A percentile compares a stretch with the other conserved stretches of the same genome.
Evolutionary conservation across 176 grass and related monocot species (phyloP).

Genomic region (Canna indica): DNA sequence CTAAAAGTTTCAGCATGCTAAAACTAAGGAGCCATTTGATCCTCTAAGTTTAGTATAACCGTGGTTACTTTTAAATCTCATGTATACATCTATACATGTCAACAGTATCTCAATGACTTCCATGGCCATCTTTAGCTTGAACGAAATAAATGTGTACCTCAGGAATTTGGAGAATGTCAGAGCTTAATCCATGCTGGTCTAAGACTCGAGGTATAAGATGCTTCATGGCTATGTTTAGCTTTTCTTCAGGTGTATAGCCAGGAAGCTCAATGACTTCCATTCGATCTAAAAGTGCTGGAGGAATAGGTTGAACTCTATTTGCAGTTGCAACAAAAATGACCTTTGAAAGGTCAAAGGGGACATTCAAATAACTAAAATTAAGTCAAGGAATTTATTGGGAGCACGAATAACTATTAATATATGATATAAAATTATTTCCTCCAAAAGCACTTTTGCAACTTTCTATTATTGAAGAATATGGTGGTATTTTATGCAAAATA

Average conservation of each 20-base stretch:
- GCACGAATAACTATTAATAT: neutral
- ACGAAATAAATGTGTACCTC: constrained; percentile 39
- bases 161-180: constrained; percentile 75
- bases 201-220: constrained; percentile 97
- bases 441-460: neutral
- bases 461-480: neutral
- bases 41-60: neutral
- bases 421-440: neutral
- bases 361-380: constrained; percentile 83
- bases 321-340: constrained; percentile 97
- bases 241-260: constrained; percentile 95
- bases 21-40: neutral
- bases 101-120: neutral
- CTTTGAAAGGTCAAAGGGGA: constrained; percentile 93
- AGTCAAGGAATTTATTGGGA: constrained; percentile 40
- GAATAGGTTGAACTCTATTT: constrained; percentile 83
- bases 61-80: neutral
- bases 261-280: constrained; percentile 98
- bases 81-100: neutral
- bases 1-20: neutral
- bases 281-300: constrained; percentile 78
- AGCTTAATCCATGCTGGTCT: constrained; percentile 89
- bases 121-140: neutral
- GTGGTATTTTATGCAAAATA: neutral
- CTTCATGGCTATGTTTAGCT: constrained; percentile 94